phyloP scores from a whole-genome alignment of 257 asterid genomes.

The Solanum clarkiae region DNA sequence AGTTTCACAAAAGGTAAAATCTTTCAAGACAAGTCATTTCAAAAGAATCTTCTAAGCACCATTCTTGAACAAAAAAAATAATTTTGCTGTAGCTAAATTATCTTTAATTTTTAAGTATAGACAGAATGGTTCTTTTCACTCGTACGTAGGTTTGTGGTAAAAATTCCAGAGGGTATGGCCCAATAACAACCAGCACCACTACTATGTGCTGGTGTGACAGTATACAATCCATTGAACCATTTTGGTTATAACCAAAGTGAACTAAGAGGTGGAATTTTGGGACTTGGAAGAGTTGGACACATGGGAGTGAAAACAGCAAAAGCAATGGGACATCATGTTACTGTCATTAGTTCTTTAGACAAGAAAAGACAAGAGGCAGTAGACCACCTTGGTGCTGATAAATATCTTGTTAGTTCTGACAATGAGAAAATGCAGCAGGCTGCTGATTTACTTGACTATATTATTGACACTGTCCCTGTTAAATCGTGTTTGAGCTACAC shows the following conservation, averaged over 20 bases:
- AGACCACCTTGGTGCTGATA: constrained; percentile 81
- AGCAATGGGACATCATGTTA: constrained; percentile 86
- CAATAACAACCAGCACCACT: constrained; percentile 89
- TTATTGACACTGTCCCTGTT: constrained; percentile 76
- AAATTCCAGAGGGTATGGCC: constrained; percentile 80
- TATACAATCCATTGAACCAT: constrained; percentile 79
- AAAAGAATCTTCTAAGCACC: too few species aligned
- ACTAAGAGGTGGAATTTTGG: constrained; percentile 64
- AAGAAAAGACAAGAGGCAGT: constrained; percentile 74
- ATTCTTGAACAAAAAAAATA: too few species aligned
- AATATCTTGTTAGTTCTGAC: constrained; percentile 71
- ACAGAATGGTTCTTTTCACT: neutral
- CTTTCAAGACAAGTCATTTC: too few species aligned
- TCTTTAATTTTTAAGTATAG: neutral
- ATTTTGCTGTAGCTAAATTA: too few species aligned
- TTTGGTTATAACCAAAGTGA: constrained; percentile 59
- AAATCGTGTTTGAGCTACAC: neutral
- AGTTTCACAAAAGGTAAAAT: too few species aligned
- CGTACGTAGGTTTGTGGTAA: constrained; percentile 58
- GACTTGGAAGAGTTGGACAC: constrained; percentile 96
- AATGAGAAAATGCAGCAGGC: constrained; percentile 35
- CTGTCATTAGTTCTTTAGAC: constrained; percentile 77
- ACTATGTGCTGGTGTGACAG: constrained; percentile 82
- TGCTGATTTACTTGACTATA: constrained; percentile 69
- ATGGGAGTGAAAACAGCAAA: constrained; percentile 94